phyloP scores from a whole-genome alignment of 164 flowering plant species.

The Houttuynia cordata region DNA sequence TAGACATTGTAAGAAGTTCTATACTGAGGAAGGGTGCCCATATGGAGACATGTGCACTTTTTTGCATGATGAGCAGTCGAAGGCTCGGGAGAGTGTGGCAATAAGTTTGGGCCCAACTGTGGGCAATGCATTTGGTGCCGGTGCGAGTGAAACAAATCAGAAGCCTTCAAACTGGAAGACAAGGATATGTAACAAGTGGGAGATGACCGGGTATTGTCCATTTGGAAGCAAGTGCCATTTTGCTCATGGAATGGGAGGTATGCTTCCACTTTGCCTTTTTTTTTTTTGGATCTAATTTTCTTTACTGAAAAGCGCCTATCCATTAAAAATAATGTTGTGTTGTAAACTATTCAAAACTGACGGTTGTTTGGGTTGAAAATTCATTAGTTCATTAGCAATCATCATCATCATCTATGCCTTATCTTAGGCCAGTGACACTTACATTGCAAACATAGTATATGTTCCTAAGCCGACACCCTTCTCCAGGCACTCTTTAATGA shows the following conservation, averaged over 20 bases:
- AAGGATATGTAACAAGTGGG: constrained; percentile 98
- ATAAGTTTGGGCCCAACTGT: constrained; percentile 76
- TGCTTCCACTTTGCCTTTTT: not conserved
- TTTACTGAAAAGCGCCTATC: too few relatives aligned
- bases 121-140: constrained; percentile 46
- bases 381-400: too few relatives aligned
- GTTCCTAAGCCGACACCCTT: too few relatives aligned
- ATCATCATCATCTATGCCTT: too few relatives aligned
- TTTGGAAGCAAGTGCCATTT: constrained; percentile 98
- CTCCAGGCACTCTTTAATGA: too few relatives aligned
- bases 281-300: too few relatives aligned
- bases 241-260: constrained; percentile 95
- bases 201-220: constrained; percentile 91
- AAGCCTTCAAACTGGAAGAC: constrained; percentile 99
- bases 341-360: too few relatives aligned
- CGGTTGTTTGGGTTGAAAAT: too few relatives aligned
- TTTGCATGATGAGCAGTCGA: constrained; percentile 91
- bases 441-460: too few relatives aligned
- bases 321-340: too few relatives aligned
- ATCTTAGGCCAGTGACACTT: too few relatives aligned
- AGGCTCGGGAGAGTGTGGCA: constrained; percentile 87
- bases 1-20: constrained; percentile 93
- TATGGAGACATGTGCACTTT: constrained; percentile 91
- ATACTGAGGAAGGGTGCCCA: constrained; percentile 95
- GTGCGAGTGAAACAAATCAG: constrained; percentile 26